Evolutionary conservation across 441 rosid species (phyloP).

Genomic region (Erodium chrysanthum): DNA sequence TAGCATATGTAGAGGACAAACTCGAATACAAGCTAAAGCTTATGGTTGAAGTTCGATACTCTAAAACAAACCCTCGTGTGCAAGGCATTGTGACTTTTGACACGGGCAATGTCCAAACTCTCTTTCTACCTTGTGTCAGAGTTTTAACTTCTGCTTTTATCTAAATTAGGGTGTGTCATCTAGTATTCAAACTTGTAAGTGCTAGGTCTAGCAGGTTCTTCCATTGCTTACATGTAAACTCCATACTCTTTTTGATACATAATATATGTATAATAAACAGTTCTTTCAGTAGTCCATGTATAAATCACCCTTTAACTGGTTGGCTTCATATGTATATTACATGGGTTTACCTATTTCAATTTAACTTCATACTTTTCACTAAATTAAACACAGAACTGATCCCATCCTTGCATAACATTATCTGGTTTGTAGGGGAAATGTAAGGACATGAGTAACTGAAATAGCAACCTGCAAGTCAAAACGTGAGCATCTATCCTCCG

Average conservation of each 20-base stretch:
- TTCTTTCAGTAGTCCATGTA: neutral
- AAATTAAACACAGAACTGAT: slow-evolving; percentile 5
- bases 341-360: neutral
- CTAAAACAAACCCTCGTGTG: neutral
- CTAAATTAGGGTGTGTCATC: too few relatives aligned
- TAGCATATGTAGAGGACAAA: neutral
- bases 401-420: neutral
- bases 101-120: too few relatives aligned
- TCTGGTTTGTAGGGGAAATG: slow-evolving; percentile 4
- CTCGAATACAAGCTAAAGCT: neutral
- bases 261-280: neutral
- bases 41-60: neutral
- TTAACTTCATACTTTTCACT: neutral
- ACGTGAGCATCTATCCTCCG: slow-evolving; percentile 53
- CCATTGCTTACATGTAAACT: neutral
- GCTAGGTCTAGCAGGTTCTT: neutral
- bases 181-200: too few relatives aligned
- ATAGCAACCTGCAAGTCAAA: slow-evolving; percentile 53
- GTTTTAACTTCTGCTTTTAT: too few relatives aligned
- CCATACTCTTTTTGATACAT: neutral
- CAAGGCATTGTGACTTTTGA: too few relatives aligned
- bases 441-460: slow-evolving; percentile 9
- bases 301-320: neutral
- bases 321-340: neutral
- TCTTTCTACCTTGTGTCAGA: too few relatives aligned